Evolutionary conservation across 495 filamentous ascomycete genomes (phyloP).

Genomic region (Neurospora hispaniola): DNA sequence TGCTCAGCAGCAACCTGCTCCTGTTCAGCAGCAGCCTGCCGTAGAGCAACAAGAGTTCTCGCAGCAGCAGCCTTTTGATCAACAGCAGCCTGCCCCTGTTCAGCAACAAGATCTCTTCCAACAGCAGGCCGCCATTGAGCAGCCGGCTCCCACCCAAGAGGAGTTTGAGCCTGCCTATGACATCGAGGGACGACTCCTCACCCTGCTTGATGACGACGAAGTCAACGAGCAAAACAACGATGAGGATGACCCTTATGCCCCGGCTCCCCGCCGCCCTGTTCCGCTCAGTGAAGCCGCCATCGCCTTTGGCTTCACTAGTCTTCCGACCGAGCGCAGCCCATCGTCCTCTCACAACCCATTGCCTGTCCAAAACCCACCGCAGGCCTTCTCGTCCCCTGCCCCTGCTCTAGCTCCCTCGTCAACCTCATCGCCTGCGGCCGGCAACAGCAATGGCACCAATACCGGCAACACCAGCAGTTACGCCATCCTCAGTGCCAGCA

Average conservation of each 20-base stretch:
- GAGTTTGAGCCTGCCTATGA: neutral
- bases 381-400: neutral
- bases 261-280: neutral
- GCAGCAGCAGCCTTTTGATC: neutral
- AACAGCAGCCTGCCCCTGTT: neutral
- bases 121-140: neutral
- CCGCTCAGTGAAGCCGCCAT: neutral
- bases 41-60: neutral
- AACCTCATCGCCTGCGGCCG: neutral
- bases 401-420: neutral
- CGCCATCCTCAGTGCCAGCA: neutral
- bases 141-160: neutral
- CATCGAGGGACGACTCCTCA: neutral
- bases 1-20: neutral
- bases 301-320: neutral
- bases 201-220: neutral
- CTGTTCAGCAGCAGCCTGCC: neutral
- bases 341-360: neutral
- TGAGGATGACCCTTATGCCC: neutral
- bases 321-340: neutral
- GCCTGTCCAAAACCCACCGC: neutral
- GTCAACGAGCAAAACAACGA: neutral
- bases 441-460: neutral
- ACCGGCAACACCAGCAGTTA: neutral
- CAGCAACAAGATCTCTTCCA: neutral